Evolutionary conservation across 2,329 filamentous ascomycete genomes (phyloP), one percentile per base, ranked within the genome.

Genomic region (Aspergillus thermomutatus): DNA sequence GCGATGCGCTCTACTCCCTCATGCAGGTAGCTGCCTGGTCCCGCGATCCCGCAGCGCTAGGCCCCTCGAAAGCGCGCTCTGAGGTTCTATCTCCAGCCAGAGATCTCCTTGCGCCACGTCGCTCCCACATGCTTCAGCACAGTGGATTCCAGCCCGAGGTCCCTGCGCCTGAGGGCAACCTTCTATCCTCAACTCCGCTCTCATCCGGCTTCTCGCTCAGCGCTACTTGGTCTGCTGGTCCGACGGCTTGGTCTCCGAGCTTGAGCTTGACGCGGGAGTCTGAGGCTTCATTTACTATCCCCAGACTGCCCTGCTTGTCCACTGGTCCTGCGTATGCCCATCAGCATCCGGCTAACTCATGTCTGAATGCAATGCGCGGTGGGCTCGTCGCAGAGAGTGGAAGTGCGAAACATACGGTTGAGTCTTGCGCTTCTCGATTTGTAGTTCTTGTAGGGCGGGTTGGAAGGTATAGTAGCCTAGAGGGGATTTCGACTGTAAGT

Each of bases 401-500:
- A n/a, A 34, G 11, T 45, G 25, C 34, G 21, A 11, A 11, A 49
- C 57, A 23, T 64, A 63, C 60, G 58, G 53, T 14, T 52, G 56
- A 1, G 48, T 25, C 1, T 56, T 66, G 2, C 50, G 50, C 50
- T 70, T 70, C 34, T 75, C 71, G 43, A 58, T 52, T 25, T 75
- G 67, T 34, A 75, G 63, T 49, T 76, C 67, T 46, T 70, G 65
- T 47, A 76, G 70, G 21, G 74, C 69, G 23, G 76, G 76, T 52
- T 77, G 72, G 66, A 78, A 78, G 53, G 71, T 72, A 60, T 76
- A 73, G 61, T 77, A 77, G 45, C 75, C 76, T 78, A 60, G 34
- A 52, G 49, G 49, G 50, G 55, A 56, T 61, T 27, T 40, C 51
- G 31, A 45, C 25, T 53, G 61, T 61, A 66, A 62, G 34, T 53